phyloP scores from a whole-genome alignment of 1,139 yeast species.

The Hyphopichia wangnamkhiaoensis region DNA sequence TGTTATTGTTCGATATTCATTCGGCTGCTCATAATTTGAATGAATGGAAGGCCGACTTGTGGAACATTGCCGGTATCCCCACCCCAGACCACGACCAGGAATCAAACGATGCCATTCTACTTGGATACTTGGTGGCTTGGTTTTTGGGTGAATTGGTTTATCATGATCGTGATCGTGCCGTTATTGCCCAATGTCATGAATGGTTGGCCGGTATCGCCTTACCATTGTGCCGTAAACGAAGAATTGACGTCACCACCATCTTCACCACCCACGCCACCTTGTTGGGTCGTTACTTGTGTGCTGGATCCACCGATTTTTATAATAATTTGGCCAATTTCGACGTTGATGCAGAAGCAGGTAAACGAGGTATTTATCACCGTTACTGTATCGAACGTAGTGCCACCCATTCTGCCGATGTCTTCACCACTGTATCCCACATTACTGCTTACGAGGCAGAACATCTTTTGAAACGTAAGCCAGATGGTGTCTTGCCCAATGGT shows the following conservation, averaged over 20 bases:
- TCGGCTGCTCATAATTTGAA: conserved; percentile 70
- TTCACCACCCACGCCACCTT: conserved; percentile 98
- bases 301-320: conserved; percentile 94
- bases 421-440: conserved; percentile 95
- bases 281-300: conserved; percentile 92
- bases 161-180: conserved; percentile 81
- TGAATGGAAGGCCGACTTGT: conserved; percentile 94
- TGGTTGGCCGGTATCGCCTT: conserved; percentile 98
- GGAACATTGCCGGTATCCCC: conserved; percentile 92
- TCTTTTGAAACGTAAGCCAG: conserved; percentile 91
- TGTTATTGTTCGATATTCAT: conserved; percentile 79
- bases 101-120: conserved; percentile 85
- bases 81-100: conserved; percentile 88
- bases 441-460: conserved; percentile 96
- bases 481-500: conserved; percentile 96
- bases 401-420: conserved; percentile 94
- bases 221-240: conserved; percentile 87
- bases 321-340: conserved; percentile 88
- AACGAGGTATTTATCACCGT: conserved; percentile 94
- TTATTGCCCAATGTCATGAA: conserved; percentile 93
- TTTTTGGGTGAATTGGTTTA: conserved; percentile 89
- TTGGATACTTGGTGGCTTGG: conserved; percentile 97
- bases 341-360: conserved; percentile 97
- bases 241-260: conserved; percentile 91
- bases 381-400: conserved; percentile 97